These are phyloP conservation scores for Podospora pseudoanserina DNA, from an alignment of 495 filamentous ascomycete genomes.

Conservation along the genomic window DNA sequence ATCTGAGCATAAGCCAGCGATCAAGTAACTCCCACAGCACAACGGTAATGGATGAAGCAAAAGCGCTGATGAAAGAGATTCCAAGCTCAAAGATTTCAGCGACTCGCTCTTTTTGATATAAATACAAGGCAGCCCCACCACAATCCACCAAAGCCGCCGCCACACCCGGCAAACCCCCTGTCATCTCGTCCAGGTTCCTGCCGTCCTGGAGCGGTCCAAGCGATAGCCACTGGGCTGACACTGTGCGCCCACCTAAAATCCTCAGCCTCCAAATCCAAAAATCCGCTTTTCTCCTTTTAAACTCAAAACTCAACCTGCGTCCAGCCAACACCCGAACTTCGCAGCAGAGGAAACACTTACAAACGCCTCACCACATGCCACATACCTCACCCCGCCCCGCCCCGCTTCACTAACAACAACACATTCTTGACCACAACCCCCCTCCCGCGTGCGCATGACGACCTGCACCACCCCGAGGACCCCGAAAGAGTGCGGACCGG, in stretches of 20 bases:
- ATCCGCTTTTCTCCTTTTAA: conserved; percentile 30
- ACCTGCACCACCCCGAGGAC: not conserved
- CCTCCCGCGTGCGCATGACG: conserved; percentile 4
- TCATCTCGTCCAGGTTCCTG: not conserved
- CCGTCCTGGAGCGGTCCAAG: not conserved
- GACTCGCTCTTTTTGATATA: too few species aligned
- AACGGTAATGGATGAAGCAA: not conserved
- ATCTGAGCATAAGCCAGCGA: not conserved
- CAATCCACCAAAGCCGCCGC: not conserved
- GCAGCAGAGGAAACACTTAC: not conserved
- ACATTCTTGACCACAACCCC: not conserved
- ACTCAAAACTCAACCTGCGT: conserved; percentile 10
- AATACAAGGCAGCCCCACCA: not conserved
- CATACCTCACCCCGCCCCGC: not conserved
- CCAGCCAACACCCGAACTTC: not conserved
- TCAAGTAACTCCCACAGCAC: not conserved
- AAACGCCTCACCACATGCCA: not conserved
- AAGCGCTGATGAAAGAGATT: not conserved
- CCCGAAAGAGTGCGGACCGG: not conserved
- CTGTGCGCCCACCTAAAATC: conserved; percentile 26
- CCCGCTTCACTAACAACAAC: not conserved
- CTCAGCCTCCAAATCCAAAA: conserved; percentile 32
- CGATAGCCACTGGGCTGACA: conserved; percentile 14
- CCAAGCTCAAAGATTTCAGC: not conserved
- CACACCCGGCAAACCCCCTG: not conserved